Conservation (phyloP, 495 filamentous ascomycete genomes). For the Penicillium robsamsonii region DNA sequence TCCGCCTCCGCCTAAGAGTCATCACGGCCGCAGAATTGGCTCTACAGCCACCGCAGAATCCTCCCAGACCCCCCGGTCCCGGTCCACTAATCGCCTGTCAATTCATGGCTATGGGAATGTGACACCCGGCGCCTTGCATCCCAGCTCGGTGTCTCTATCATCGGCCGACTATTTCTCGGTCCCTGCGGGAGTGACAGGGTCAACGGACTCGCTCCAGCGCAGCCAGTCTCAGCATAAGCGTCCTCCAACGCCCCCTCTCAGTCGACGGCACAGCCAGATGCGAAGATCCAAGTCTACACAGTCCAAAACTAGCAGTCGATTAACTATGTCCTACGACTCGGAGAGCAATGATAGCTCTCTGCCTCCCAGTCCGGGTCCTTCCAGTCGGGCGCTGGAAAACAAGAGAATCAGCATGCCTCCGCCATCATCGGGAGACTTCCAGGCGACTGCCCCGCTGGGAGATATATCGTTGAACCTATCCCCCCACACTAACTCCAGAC, state of each 20-base stretch:
- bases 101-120: slow-evolving; percentile 30
- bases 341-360: slow-evolving; percentile 28
- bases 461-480: slow-evolving; percentile 7
- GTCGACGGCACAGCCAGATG: slow-evolving; percentile 50
- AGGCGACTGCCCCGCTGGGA: slow-evolving; percentile 4
- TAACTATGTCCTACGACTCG: slow-evolving; percentile 28
- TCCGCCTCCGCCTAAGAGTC: slow-evolving; percentile 59
- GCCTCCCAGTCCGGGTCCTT: slow-evolving; percentile 36
- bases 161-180: slow-evolving; percentile 40
- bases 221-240: slow-evolving; percentile 43
- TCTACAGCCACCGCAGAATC: slow-evolving; percentile 25
- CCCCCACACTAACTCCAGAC: slow-evolving; percentile 9
- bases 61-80: slow-evolving; percentile 25
- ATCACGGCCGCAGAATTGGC: slow-evolving; percentile 68
- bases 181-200: slow-evolving; percentile 9
- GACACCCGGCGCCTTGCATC: slow-evolving; percentile 35
- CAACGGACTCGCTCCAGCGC: slow-evolving; percentile 33
- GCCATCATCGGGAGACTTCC: slow-evolving; percentile 17
- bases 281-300: slow-evolving; percentile 39
- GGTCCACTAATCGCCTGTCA: slow-evolving; percentile 30
- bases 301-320: slow-evolving; percentile 38
- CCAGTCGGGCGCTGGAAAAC: slow-evolving; percentile 12
- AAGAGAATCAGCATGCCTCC: slow-evolving; percentile 31
- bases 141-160: slow-evolving; percentile 51
- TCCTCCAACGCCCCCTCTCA: slow-evolving; percentile 50